Conservation (phyloP, 805 yeast species). For the Candida xyloterini region DNA sequence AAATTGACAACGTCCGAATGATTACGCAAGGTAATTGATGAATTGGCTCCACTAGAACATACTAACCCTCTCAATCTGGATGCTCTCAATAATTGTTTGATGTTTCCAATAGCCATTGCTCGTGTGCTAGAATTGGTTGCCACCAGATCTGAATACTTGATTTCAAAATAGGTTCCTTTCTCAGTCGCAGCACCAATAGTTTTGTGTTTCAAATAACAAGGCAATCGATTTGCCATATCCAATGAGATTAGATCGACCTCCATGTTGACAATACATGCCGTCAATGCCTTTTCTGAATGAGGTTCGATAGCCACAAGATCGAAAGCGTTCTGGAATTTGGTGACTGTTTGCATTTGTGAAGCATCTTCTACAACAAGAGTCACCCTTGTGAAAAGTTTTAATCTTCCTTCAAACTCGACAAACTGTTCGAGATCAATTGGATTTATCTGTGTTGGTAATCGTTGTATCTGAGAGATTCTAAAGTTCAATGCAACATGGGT, state of each 20-base stretch:
- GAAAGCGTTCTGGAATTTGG: constrained; percentile 45
- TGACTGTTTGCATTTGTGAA: constrained; percentile 63
- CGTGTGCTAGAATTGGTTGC: constrained; percentile 34
- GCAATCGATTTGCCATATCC: constrained; percentile 60
- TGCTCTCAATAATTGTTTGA: constrained; percentile 73
- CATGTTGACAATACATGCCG: constrained; percentile 66
- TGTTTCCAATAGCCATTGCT: constrained; percentile 65
- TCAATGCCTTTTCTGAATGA: constrained; percentile 70
- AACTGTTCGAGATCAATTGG: constrained; percentile 41
- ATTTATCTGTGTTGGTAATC: constrained; percentile 47
- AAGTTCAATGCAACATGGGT: constrained; percentile 76
- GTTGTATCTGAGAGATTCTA: constrained; percentile 40
- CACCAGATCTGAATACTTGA: constrained; percentile 60
- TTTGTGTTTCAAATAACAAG: constrained; percentile 79
- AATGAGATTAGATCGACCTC: constrained; percentile 83
- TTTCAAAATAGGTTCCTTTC: constrained; percentile 79
- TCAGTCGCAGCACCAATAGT: constrained; percentile 79
- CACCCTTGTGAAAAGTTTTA: constrained; percentile 60
- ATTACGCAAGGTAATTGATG: constrained; percentile 47
- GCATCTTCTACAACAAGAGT: constrained; percentile 79
- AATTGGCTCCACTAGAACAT: constrained; percentile 69
- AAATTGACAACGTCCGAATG: constrained; percentile 67
- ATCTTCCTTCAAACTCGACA: constrained; percentile 35
- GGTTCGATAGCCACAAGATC: constrained; percentile 87
- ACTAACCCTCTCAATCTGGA: constrained; percentile 78